These are phyloP conservation scores for Rubia occidens DNA, from an alignment of 305 asterid genomes.

Conservation along the genomic window DNA sequence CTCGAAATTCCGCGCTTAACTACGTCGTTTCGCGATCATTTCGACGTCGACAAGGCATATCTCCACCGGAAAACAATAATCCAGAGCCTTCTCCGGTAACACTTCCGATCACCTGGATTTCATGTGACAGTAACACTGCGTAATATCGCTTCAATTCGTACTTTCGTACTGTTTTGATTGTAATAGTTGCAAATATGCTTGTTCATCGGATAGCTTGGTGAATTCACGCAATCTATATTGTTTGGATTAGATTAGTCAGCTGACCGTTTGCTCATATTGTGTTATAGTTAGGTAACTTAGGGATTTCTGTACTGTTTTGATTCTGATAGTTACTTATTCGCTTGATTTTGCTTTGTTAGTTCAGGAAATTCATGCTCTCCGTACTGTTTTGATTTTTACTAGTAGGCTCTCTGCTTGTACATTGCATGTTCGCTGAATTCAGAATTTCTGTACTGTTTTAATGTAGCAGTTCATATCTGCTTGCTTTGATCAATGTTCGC, in stretches of 20 bases:
- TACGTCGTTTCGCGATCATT: constrained; percentile 68
- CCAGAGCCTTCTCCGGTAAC: constrained; percentile 46
- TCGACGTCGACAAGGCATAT: constrained; percentile 91
- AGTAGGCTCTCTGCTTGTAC: too few species aligned
- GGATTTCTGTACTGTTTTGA: too few species aligned
- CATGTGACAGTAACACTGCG: background rate
- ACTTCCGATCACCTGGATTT: background rate
- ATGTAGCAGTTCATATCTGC: background rate
- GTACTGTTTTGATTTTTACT: background rate
- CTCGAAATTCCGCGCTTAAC: constrained; percentile 74
- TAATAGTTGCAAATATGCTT: too few species aligned
- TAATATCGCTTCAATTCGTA: constrained; percentile 1
- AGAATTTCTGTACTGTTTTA: background rate
- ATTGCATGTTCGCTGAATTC: background rate
- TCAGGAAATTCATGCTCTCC: background rate
- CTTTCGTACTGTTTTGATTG: too few species aligned
- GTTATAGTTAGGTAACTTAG: too few species aligned
- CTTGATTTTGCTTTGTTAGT: background rate
- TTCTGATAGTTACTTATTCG: too few species aligned
- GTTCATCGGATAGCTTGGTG: too few species aligned
- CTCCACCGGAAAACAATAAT: constrained; percentile 63
- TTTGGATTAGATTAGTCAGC: too few species aligned
- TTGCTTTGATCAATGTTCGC: background rate
- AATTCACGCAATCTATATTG: too few species aligned
- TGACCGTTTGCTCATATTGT: too few species aligned